Evolutionary conservation across 495 filamentous ascomycete species (phyloP).

Genomic region (Penicillium steckii): DNA sequence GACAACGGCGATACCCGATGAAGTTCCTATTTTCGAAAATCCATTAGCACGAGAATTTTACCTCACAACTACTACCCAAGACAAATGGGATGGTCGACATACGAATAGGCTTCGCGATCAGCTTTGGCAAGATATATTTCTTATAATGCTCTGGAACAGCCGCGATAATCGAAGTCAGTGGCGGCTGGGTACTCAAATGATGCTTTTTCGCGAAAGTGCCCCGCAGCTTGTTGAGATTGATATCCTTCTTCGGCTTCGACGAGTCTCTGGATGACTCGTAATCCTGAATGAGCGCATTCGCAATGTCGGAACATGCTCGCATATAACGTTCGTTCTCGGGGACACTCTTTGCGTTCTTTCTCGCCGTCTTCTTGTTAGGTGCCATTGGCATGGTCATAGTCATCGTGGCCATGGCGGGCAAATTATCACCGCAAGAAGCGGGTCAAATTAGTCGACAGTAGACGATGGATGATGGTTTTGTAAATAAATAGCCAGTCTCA

Average conservation of each 20-base stretch:
- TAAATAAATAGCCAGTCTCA: not conserved
- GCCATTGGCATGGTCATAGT: conserved; percentile 54
- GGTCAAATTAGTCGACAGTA: not conserved
- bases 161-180: conserved; percentile 93
- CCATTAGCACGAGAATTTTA: conserved; percentile 10
- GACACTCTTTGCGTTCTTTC: conserved; percentile 71
- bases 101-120: conserved; percentile 96
- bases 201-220: conserved; percentile 91
- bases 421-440: conserved; percentile 6
- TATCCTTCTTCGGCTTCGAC: conserved; percentile 70
- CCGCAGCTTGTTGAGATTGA: conserved; percentile 89
- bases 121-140: conserved; percentile 94
- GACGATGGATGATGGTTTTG: not conserved
- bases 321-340: conserved; percentile 94
- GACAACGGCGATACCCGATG: conserved; percentile 97
- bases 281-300: conserved; percentile 87
- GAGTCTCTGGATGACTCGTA: conserved; percentile 75
- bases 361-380: conserved; percentile 44
- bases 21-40: conserved; percentile 62
- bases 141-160: conserved; percentile 98
- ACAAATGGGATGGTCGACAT: conserved; percentile 25
- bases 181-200: conserved; percentile 77
- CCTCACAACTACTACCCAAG: not conserved
- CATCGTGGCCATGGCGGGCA: conserved; percentile 56
- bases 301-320: conserved; percentile 92